phyloP scores from a whole-genome alignment of 2,329 filamentous ascomycete genomes.

The Thermoascus crustaceus region DNA sequence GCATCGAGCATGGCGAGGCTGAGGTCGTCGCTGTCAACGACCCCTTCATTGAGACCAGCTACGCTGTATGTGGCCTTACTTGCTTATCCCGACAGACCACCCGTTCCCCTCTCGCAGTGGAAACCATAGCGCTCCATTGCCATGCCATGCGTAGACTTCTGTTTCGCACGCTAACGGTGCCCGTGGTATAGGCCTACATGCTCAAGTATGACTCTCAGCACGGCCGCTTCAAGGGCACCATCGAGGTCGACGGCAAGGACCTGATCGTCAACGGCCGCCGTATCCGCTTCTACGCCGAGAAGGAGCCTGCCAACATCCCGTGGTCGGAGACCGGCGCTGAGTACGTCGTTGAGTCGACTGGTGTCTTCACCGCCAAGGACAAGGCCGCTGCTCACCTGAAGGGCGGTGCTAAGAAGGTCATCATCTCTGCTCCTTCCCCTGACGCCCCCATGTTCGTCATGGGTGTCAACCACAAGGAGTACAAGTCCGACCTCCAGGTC shows the following conservation, averaged over 20 bases:
- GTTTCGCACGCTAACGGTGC: constrained; percentile 7
- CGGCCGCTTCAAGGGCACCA: constrained; percentile 89
- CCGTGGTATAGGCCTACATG: constrained; percentile 77
- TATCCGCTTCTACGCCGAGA: constrained; percentile 90
- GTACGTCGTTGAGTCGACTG: constrained; percentile 96
- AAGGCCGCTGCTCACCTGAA: constrained; percentile 92
- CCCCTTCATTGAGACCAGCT: constrained; percentile 96
- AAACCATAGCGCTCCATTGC: too few relatives aligned
- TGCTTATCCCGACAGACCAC: too few relatives aligned
- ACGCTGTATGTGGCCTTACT: constrained; percentile 75
- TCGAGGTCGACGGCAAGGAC: constrained; percentile 63
- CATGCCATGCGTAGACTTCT: not conserved
- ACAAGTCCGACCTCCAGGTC: constrained; percentile 83
- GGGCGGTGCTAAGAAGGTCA: constrained; percentile 96
- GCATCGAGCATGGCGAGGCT: constrained; percentile 77
- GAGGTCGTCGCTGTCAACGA: constrained; percentile 97
- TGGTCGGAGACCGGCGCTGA: constrained; percentile 80
- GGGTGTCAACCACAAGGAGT: constrained; percentile 93
- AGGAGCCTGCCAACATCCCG: constrained; percentile 80
- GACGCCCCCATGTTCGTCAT: constrained; percentile 99
- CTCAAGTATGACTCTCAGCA: constrained; percentile 98
- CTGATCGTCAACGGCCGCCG: constrained; percentile 90
- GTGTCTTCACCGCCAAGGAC: constrained; percentile 97
- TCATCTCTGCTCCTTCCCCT: constrained; percentile 51
- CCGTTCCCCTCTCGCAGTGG: too few relatives aligned